Evolutionary conservation across 331 rosid species (phyloP).

Genomic region (Dryas integrifolia): DNA sequence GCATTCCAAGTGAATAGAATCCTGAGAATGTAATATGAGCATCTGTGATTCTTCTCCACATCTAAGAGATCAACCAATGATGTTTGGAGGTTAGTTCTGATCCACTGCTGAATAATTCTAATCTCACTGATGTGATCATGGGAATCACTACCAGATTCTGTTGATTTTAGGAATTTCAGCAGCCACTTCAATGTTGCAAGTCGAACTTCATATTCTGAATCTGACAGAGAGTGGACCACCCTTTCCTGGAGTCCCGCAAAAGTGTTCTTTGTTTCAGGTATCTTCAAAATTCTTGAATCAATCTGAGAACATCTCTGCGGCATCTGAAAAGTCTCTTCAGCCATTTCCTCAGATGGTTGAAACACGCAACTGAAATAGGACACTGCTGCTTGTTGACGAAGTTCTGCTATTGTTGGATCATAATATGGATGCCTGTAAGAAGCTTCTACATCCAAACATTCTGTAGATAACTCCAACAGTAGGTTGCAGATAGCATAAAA

Average conservation of each 20-base stretch:
- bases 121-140: constrained; percentile 47
- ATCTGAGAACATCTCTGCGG: constrained; percentile 38
- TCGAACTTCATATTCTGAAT: constrained; percentile 80
- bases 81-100: constrained; percentile 58
- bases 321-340: constrained; percentile 33
- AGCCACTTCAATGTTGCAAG: constrained; percentile 91
- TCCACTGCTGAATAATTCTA: constrained; percentile 55
- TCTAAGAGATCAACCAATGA: constrained; percentile 59
- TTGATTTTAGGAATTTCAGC: constrained; percentile 63
- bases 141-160: constrained; percentile 43
- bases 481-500: constrained; percentile 45
- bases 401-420: constrained; percentile 81
- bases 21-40: constrained; percentile 72
- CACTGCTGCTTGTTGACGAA: constrained; percentile 74
- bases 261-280: constrained; percentile 40
- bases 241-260: constrained; percentile 61
- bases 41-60: constrained; percentile 66
- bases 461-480: constrained; percentile 64
- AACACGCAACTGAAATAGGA: constrained; percentile 81
- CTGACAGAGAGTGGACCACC: constrained; percentile 67
- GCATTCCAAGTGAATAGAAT: constrained; percentile 70
- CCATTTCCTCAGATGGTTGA: constrained; percentile 55
- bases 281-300: constrained; percentile 37
- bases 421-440: constrained; percentile 45
- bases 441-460: constrained; percentile 64